A percentile compares a stretch with the other conserved stretches of the same genome.
These are phyloP conservation scores for Porphyrellus cyaneotinctus DNA, from an alignment of 768 basidiomycete genomes.

Conservation along the genomic window DNA sequence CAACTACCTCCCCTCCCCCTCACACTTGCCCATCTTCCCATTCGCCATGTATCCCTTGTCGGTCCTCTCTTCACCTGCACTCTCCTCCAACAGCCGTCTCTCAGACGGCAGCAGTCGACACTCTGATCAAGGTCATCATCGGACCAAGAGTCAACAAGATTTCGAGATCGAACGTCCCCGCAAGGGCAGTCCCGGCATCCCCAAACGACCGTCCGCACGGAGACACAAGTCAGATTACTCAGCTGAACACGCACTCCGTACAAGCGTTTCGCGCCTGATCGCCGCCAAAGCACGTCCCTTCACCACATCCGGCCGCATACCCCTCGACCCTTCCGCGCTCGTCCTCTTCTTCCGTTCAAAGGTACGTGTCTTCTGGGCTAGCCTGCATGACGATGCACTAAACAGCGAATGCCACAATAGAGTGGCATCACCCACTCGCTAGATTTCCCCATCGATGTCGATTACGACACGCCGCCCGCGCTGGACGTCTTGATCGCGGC, in stretches of 20 bases:
- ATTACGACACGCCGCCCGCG: slow-evolving; percentile 69
- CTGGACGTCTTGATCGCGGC: slow-evolving; percentile 75
- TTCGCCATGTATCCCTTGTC: slow-evolving; percentile 28
- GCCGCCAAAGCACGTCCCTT: slow-evolving; percentile 59
- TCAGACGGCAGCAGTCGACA: slow-evolving; percentile 35
- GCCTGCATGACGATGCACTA: not conserved
- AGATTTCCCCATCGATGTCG: slow-evolving; percentile 77
- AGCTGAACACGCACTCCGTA: slow-evolving; percentile 50
- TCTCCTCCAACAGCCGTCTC: slow-evolving; percentile 35
- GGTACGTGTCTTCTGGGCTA: slow-evolving; percentile 36
- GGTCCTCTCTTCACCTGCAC: slow-evolving; percentile 31
- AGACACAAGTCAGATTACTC: slow-evolving; percentile 42
- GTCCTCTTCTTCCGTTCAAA: slow-evolving; percentile 78
- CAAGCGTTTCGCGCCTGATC: slow-evolving; percentile 53
- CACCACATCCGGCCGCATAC: slow-evolving; percentile 63
- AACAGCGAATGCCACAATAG: slow-evolving; percentile 33
- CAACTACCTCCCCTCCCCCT: slow-evolving; percentile 9
- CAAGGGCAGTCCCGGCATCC: slow-evolving; percentile 30
- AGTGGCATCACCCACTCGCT: slow-evolving; percentile 76
- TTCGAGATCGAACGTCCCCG: slow-evolving; percentile 65
- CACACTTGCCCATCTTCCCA: slow-evolving; percentile 10
- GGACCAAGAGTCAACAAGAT: slow-evolving; percentile 44
- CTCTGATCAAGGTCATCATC: slow-evolving; percentile 32
- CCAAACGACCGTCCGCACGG: slow-evolving; percentile 32
- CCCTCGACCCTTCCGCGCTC: slow-evolving; percentile 62